Conservation (phyloP, 805 yeast genomes). For the Ogataea nonfermentans region DNA sequence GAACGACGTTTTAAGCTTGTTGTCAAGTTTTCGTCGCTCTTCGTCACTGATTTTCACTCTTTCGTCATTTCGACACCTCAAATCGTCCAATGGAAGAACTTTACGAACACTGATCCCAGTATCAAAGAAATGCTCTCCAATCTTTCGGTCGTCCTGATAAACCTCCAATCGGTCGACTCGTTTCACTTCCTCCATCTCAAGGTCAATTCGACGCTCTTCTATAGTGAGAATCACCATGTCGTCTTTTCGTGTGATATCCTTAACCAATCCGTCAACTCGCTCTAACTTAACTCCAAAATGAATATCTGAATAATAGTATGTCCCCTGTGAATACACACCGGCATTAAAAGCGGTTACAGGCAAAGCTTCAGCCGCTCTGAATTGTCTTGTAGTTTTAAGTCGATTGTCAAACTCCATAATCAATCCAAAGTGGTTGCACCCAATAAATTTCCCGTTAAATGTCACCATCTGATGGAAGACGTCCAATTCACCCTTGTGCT, state of each 20-base stretch:
- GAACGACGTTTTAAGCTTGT: constrained; percentile 11
- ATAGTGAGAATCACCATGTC: neutral
- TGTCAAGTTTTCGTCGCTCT: constrained; percentile 1
- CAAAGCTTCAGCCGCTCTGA: neutral
- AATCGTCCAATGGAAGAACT: constrained; percentile 3
- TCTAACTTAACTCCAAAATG: neutral
- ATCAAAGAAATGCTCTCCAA: constrained; percentile 18
- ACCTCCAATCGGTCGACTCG: constrained; percentile 7
- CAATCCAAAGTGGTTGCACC: constrained; percentile 7
- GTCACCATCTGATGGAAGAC: constrained; percentile 4
- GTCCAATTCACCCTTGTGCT: constrained; percentile 1
- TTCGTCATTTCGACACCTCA: constrained; percentile 11
- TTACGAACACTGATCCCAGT: constrained; percentile 13
- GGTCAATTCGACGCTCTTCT: constrained; percentile 5
- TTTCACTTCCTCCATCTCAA: constrained; percentile 6
- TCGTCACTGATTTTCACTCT: constrained; percentile 7
- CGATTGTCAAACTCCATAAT: neutral
- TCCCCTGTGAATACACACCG: neutral
- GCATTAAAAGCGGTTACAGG: constrained; percentile 3
- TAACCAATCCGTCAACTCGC: constrained; percentile 5
- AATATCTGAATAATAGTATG: constrained; percentile 1
- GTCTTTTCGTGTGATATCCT: constrained; percentile 1
- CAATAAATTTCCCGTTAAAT: neutral
- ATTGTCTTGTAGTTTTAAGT: neutral
- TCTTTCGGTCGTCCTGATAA: neutral